Base-by-base conservation (phyloP, 2,329 filamentous ascomycete genomes). In the Phaeosphaeria sp. region DNA sequence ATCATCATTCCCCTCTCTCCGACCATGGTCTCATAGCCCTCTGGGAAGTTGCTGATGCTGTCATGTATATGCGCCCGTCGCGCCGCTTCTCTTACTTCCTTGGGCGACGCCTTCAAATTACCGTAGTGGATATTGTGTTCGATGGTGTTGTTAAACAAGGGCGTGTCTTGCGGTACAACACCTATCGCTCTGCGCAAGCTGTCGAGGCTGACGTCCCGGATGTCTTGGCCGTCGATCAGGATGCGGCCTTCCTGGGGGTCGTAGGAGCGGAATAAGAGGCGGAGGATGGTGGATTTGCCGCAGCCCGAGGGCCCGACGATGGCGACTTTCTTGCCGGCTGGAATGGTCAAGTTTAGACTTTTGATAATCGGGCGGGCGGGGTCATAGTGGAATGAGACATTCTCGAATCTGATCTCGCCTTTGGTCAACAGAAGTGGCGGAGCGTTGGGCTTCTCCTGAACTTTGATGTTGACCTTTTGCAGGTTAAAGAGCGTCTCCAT, bases 401-500 rank as follows among this genome's bases (percentile, higher is more conserved):
- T 94, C 68, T 99, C 91, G 73, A 99, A 98, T 57, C 83, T 89
- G 76, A 99, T 97, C 76, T 97, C 90, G 49, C 95, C 95, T 17
- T 93, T 93, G 44, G 84, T 83, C 15, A 99, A 83, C 8, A 85
- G 79, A 1, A 99, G 83, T 0, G 90, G 84, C 71, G 89, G 88
- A 0, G 94, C 92, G 68, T 91, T 82, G 1, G 89, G 86, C 53
- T 86, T 84, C 68, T 99, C 93, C 68, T 87, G 89, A 73, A 99
- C 91, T 39, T 86, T 87, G 13, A 97, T 89, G 66, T 98, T 96
- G 73, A 98, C 94, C 76, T 96, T 98, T 78, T 99, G 95, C 30
- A 99, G 84, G 76, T 92, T 97, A 83, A 99, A 99, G 6, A 99
- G 85, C 0, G 95, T 98, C 79, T 98, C 95, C 95, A 99, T 99